Conservation (phyloP, 371 early-diverging fungal genomes). For the Lichtheimia hyalospora region DNA sequence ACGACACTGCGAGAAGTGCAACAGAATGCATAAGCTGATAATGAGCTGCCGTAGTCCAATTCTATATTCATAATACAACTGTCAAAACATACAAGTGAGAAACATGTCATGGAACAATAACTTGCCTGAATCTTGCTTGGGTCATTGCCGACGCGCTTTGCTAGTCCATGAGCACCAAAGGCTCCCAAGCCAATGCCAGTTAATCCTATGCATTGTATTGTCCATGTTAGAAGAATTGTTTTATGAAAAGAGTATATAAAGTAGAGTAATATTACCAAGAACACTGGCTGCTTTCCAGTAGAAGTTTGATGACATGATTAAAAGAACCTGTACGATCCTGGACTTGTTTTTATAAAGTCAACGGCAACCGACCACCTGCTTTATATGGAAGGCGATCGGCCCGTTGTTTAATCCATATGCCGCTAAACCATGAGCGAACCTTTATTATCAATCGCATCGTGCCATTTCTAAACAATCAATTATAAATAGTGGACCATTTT, state of each 20-base stretch:
- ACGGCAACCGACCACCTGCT: too few relatives aligned
- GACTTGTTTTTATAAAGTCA: too few relatives aligned
- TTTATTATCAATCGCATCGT: too few relatives aligned
- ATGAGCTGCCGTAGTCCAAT: slow-evolving; percentile 65
- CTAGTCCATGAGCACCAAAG: slow-evolving; percentile 77
- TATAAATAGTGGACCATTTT: too few relatives aligned
- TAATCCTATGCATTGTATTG: slow-evolving; percentile 44
- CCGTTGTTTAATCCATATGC: too few relatives aligned
- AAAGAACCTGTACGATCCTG: neutral
- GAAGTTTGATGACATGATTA: slow-evolving; percentile 44
- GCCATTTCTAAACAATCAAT: too few relatives aligned
- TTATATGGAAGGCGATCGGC: too few relatives aligned
- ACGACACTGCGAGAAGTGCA: slow-evolving; percentile 60
- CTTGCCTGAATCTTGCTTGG: slow-evolving; percentile 51
- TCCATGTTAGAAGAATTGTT: neutral
- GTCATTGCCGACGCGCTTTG: slow-evolving; percentile 62
- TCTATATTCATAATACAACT: slow-evolving; percentile 27
- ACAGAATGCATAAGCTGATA: slow-evolving; percentile 73
- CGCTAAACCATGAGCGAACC: too few relatives aligned
- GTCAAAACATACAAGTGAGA: neutral
- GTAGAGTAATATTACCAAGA: slow-evolving; percentile 53
- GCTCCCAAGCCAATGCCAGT: slow-evolving; percentile 72
- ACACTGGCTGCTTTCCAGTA: slow-evolving; percentile 56
- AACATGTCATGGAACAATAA: neutral
- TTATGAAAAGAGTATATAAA: neutral